These are phyloP conservation scores for Microascus cirrosus DNA, from an alignment of 2,329 filamentous ascomycete species.

Conservation along the genomic window DNA sequence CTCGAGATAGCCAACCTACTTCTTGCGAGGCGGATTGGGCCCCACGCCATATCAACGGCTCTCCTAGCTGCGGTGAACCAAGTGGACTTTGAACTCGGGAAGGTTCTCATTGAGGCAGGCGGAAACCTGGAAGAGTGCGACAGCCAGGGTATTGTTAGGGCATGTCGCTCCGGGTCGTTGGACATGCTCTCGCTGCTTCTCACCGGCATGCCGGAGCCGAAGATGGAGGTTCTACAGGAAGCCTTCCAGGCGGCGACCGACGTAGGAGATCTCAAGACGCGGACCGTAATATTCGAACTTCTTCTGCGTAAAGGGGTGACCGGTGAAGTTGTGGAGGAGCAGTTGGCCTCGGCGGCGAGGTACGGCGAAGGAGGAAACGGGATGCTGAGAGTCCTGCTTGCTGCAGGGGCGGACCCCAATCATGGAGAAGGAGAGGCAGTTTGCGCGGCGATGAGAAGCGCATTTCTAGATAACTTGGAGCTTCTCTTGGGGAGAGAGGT, in stretches of 20 bases:
- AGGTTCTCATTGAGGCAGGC: slow-evolving; percentile 38
- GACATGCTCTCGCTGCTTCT: slow-evolving; percentile 40
- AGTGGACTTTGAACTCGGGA: slow-evolving; percentile 38
- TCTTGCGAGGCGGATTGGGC: slow-evolving; percentile 31
- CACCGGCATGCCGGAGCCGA: slow-evolving; percentile 23
- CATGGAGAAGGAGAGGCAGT: slow-evolving; percentile 43
- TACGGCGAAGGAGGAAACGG: slow-evolving; percentile 36
- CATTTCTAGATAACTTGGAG: slow-evolving; percentile 36
- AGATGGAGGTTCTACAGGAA: slow-evolving; percentile 30
- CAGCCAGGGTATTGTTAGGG: slow-evolving; percentile 42
- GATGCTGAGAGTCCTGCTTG: slow-evolving; percentile 37
- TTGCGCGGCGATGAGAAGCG: slow-evolving; percentile 40
- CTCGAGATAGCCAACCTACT: slow-evolving; percentile 32
- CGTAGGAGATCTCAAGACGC: slow-evolving; percentile 34
- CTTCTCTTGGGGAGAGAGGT: slow-evolving; percentile 37
- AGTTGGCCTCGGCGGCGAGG: slow-evolving; percentile 40
- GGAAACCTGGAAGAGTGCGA: slow-evolving; percentile 38
- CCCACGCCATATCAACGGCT: slow-evolving; percentile 33
- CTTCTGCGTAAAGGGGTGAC: slow-evolving; percentile 36
- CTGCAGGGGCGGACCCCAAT: slow-evolving; percentile 42
- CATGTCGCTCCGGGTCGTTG: slow-evolving; percentile 36
- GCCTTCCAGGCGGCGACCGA: slow-evolving; percentile 46
- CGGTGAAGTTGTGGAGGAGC: slow-evolving; percentile 38
- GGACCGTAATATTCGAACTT: slow-evolving; percentile 37
- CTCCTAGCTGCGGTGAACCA: slow-evolving; percentile 39